These are phyloP conservation scores for Lumnitzera racemosa DNA, from an alignment of 345 rosid species.

Conservation along the genomic window DNA sequence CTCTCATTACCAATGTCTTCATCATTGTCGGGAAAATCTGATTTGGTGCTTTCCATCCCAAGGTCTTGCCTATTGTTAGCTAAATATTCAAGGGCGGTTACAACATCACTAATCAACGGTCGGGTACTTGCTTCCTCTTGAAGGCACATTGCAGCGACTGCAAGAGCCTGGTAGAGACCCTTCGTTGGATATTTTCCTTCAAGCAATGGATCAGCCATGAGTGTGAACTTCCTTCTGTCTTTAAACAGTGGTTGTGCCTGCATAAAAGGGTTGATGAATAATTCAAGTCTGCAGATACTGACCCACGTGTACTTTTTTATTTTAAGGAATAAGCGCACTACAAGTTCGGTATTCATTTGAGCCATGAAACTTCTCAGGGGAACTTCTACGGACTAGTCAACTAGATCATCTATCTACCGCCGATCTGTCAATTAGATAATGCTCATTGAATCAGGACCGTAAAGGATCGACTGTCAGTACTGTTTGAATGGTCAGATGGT, in stretches of 20 bases:
- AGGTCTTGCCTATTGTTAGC: slow-evolving; percentile 7
- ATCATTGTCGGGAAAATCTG: background rate
- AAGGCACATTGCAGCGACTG: slow-evolving; percentile 48
- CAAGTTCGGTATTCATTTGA: too few relatives aligned
- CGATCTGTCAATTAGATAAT: too few relatives aligned
- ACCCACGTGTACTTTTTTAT: too few relatives aligned
- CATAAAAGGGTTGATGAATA: slow-evolving; percentile 1
- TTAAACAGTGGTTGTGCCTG: slow-evolving; percentile 41
- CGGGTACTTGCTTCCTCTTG: slow-evolving; percentile 39
- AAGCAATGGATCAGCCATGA: slow-evolving; percentile 38
- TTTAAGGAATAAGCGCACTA: too few relatives aligned
- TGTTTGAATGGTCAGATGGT: too few relatives aligned
- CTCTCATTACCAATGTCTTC: background rate
- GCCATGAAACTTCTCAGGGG: too few relatives aligned
- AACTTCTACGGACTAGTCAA: too few relatives aligned
- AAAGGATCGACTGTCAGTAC: too few relatives aligned
- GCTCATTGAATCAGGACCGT: too few relatives aligned
- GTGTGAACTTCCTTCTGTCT: slow-evolving; percentile 34
- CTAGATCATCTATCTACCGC: too few relatives aligned
- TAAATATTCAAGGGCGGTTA: slow-evolving; percentile 39
- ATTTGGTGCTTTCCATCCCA: background rate
- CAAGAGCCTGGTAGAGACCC: slow-evolving; percentile 46
- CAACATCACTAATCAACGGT: slow-evolving; percentile 45
- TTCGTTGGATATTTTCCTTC: slow-evolving; percentile 28
- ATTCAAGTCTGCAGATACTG: background rate